Base-by-base conservation (phyloP, 2,329 filamentous ascomycete species). In the Hymenoscyphus infarciens region DNA sequence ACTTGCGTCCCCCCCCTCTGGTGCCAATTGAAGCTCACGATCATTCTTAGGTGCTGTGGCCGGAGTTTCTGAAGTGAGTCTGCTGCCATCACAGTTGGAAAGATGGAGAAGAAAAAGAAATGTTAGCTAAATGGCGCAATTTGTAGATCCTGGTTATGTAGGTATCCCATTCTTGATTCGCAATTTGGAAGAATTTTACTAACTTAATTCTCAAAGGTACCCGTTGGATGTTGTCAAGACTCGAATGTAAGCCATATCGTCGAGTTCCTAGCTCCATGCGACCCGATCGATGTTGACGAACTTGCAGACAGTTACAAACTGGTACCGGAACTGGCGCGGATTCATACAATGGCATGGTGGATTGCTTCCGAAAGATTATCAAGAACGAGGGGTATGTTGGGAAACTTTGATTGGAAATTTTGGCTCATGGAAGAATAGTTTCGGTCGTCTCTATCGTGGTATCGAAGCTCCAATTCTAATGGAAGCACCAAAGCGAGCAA, bases 211-310 rank as follows among this genome's bases (percentile, higher is more conserved):
- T 25, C 16, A 70, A 76, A 97, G 93, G 95, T 99, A 99, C 82
- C 95, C 95, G 70, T 83, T 99, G 77, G 95, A 99, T 77, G 95
- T 99, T 63, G 92, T 98, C 78, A 98, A 98, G 85, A 98, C 95
- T 68, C 85, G 94, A 88, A 90, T 96, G 90, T 95, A 85, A 84
- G 88, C 39, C 29, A 49, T n/a, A 31, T 49, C 42, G n/a, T 49
- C 42, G n/a, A 49, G 42, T 49, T 19, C 42, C 42, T 25, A 19
- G 42, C 8, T 22, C 7, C 42, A 7, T 10, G 13, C 42, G 3
- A 19, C 8, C n/a, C n/a, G 19, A n/a, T 25, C 27, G 7, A 31
- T 31, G 53, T 63, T 70, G 61, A 72, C 56, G 61, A 60, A 55
- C 35, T 19, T 57, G 66, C 73, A 97, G 91, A 76, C 93, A 97